A percentile compares a stretch with the other conserved stretches of the same genome.
phyloP scores from a whole-genome alignment of 495 filamentous ascomycete genomes.

The Trichoderma reesei region DNA sequence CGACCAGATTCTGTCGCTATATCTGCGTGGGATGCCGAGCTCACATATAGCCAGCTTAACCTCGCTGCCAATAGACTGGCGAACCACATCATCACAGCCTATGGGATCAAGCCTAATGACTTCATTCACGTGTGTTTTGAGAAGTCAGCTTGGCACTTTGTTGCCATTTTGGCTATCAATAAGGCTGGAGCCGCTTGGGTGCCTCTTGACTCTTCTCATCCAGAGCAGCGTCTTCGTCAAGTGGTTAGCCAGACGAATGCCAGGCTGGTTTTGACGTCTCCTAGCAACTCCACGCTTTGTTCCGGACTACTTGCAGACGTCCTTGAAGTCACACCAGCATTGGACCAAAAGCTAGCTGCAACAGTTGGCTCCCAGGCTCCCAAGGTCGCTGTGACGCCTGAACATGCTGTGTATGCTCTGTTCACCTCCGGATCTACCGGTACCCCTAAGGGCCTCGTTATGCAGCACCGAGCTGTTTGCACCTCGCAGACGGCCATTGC shows the following conservation, averaged over 20 bases:
- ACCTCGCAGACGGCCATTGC: conserved; percentile 24
- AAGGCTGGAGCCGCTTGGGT: conserved; percentile 1
- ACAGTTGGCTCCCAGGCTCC: background rate
- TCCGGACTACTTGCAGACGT: background rate
- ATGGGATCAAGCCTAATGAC: conserved; percentile 40
- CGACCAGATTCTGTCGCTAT: conserved; percentile 18
- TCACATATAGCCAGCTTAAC: conserved; percentile 44
- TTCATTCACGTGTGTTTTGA: conserved; percentile 47
- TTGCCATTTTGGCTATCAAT: conserved; percentile 36
- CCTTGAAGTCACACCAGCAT: background rate
- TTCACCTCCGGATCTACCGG: conserved; percentile 49
- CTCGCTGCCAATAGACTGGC: conserved; percentile 33
- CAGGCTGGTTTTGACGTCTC: background rate
- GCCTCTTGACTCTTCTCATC: conserved; percentile 30
- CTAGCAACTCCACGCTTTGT: background rate
- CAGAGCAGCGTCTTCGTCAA: conserved; percentile 33
- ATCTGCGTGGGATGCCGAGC: conserved; percentile 44
- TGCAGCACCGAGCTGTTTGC: conserved; percentile 30
- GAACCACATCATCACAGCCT: conserved; percentile 25
- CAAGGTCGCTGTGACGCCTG: conserved; percentile 35
- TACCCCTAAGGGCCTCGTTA: conserved; percentile 33
- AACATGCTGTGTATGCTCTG: conserved; percentile 35
- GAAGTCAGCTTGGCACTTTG: conserved; percentile 42
- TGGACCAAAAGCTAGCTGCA: background rate
- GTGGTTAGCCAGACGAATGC: background rate